Evolutionary conservation across 31 red algal genomes (phyloP), one percentile per base, ranked within the genome.

Genomic region (Endocladia muricata): DNA sequence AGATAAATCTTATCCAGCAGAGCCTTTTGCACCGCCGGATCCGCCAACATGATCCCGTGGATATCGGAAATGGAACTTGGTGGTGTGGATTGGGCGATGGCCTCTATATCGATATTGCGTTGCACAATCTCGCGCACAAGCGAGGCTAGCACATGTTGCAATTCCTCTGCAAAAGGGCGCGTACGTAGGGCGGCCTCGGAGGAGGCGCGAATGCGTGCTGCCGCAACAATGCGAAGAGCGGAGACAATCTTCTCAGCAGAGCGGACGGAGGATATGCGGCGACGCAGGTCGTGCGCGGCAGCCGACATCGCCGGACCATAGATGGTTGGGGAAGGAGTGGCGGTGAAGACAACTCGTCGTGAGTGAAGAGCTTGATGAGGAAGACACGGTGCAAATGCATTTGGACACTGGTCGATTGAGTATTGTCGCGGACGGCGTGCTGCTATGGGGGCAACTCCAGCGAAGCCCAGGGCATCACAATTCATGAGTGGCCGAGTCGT

Each of bases 231-330:
- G 41, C 90, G 68, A 38, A 93, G 68, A 2, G 90, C 82, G 29
- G 62, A 70, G 42, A 87, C 77, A 31, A 93, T 75, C 68, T 93
- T 87, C 68, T 87, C 77, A 1, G 90, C 90, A 39, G 90, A 61
- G 29, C 81, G 54, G 2, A 68, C 81, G 21, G 81, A 76, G 59
- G 76, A 37, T 54, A 93, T 93, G 62, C 90, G 76, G 32, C 76
- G 82, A 33, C 81, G 73, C 17, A 93, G 83, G 15, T 86, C 82
- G 47, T 78, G 68, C 7, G 78, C 60, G 1, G 68, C 68, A 1
- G 66, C 65, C 17, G 69, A 80, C 85, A 89, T 89, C 32, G 43
- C 17, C 1, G 72, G 76, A 23, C 15, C n/a, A n/a, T n/a, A n/a
- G n/a, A n/a, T n/a, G n/a, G n/a, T n/a, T n/a, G n/a, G n/a, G n/a